Conservation (phyloP, 306 rosid genomes). For the Cucurbita ficifolia region DNA sequence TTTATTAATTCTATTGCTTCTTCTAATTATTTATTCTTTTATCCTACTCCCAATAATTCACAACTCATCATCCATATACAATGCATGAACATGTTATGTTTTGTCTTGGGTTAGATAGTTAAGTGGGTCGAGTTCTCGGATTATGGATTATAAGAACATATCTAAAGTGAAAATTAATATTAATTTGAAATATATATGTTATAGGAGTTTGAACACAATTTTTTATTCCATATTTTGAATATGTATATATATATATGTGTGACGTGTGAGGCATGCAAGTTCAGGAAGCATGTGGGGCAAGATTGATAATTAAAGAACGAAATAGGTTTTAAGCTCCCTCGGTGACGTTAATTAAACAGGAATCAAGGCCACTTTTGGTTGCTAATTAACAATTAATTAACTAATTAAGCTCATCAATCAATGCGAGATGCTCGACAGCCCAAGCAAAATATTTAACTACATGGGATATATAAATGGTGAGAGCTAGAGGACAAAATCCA, state of each 20-base stretch:
- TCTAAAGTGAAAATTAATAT: no score
- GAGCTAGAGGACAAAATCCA: not conserved
- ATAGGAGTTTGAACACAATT: no score
- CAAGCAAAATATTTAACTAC: not conserved
- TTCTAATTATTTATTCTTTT: not conserved
- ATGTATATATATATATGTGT: no score
- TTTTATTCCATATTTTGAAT: no score
- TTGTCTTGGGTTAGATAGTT: no score
- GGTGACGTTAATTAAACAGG: not conserved
- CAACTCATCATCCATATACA: not conserved
- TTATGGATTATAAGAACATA: no score
- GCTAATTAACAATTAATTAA: not conserved
- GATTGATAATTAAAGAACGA: not conserved
- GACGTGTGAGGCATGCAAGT: not conserved
- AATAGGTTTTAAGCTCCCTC: not conserved
- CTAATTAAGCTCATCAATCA: not conserved
- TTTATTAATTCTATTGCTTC: not conserved
- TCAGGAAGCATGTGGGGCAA: not conserved
- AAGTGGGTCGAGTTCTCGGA: no score
- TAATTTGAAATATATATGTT: no score
- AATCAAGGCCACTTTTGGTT: not conserved
- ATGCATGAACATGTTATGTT: not conserved
- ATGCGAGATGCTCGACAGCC: not conserved
- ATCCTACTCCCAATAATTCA: no score
- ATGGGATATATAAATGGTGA: not conserved